Evolutionary conservation across 1,284 basidiomycete species (phyloP).

Genomic region (Pterula multifida): DNA sequence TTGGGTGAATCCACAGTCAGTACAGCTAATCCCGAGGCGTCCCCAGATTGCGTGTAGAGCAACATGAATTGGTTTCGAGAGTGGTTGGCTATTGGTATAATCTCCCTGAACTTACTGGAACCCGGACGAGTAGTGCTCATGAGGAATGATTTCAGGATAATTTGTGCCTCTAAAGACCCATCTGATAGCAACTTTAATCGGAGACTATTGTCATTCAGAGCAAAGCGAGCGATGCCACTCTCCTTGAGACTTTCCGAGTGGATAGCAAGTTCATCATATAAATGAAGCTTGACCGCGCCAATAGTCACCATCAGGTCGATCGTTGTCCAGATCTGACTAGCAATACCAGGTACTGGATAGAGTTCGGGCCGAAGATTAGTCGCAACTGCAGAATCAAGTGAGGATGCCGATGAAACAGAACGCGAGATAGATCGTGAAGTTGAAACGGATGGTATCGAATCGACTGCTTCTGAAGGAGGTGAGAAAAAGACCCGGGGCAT

Average conservation of each 20-base stretch:
- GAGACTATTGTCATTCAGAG: conserved; percentile 71
- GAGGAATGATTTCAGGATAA: conserved; percentile 83
- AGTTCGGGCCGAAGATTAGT: conserved; percentile 48
- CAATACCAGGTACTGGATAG: conserved; percentile 16
- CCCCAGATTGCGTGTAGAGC: conserved; percentile 71
- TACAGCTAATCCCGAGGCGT: conserved; percentile 59
- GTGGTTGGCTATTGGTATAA: conserved; percentile 86
- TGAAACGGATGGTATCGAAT: conserved; percentile 15
- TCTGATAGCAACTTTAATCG: conserved; percentile 80
- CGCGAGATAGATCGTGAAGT: neutral
- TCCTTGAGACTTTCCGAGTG: conserved; percentile 54
- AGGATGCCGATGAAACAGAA: conserved; percentile 7
- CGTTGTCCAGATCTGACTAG: conserved; percentile 40
- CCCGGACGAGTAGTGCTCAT: conserved; percentile 84
- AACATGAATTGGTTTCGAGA: conserved; percentile 93
- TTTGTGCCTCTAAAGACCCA: conserved; percentile 77
- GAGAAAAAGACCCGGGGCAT: conserved; percentile 61
- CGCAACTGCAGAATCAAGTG: conserved; percentile 6
- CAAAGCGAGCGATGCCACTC: conserved; percentile 80
- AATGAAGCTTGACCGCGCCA: conserved; percentile 73
- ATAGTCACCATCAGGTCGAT: conserved; percentile 75
- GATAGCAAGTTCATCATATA: conserved; percentile 71
- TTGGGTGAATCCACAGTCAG: conserved; percentile 90
- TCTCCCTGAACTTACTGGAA: conserved; percentile 83
- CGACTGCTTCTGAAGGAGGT: conserved; percentile 18